These are phyloP conservation scores for Periconia sp. DNA, from an alignment of 2,329 filamentous ascomycete genomes.

Conservation along the genomic window DNA sequence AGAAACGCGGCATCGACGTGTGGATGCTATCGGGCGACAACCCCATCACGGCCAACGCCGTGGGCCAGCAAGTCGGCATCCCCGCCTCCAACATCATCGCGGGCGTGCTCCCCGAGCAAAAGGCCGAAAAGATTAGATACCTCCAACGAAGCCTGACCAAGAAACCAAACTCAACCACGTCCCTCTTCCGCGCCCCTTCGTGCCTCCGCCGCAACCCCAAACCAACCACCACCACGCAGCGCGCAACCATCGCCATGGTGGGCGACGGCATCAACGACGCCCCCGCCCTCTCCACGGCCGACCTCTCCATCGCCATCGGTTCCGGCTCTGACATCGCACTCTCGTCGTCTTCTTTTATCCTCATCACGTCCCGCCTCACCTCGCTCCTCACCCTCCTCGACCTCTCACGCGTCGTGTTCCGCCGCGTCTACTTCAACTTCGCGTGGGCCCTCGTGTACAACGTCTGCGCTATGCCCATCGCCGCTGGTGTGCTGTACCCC, in stretches of 20 bases:
- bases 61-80: slow-evolving; percentile 77
- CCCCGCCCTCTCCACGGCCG: slow-evolving; percentile 75
- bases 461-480: slow-evolving; percentile 73
- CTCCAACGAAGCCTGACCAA: slow-evolving; percentile 42
- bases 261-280: slow-evolving; percentile 88
- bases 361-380: slow-evolving; percentile 70
- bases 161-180: slow-evolving; percentile 9
- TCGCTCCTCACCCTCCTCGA: slow-evolving; percentile 73
- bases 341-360: slow-evolving; percentile 77
- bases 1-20: slow-evolving; percentile 67
- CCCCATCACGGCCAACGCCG: slow-evolving; percentile 75
- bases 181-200: slow-evolving; percentile 22
- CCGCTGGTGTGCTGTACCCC: slow-evolving; percentile 76
- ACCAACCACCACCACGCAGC: slow-evolving; percentile 17
- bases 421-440: slow-evolving; percentile 82
- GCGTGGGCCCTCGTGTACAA: slow-evolving; percentile 86
- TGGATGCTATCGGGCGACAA: slow-evolving; percentile 97
- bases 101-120: slow-evolving; percentile 81
- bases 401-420: slow-evolving; percentile 72
- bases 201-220: neutral
- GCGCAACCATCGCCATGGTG: slow-evolving; percentile 74
- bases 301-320: slow-evolving; percentile 81
- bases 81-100: slow-evolving; percentile 74
- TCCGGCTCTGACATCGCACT: slow-evolving; percentile 82
- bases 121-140: slow-evolving; percentile 68